Evolutionary conservation across 805 yeast species (phyloP).

Genomic region (Ogataea nonfermentans): DNA sequence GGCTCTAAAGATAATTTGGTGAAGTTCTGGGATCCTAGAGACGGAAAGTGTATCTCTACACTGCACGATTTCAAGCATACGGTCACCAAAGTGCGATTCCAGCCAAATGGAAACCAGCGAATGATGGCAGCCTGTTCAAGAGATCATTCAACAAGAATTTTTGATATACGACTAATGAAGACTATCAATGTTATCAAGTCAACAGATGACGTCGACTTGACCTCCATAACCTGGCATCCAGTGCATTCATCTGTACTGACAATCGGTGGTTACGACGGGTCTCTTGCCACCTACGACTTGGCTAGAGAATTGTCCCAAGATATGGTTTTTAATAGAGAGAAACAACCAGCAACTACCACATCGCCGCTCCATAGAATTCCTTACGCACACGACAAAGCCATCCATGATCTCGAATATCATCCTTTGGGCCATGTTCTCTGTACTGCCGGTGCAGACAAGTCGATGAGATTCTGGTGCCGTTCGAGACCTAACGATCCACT

Average conservation of each 20-base stretch:
- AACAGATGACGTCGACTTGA: constrained; percentile 71
- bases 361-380: constrained; percentile 61
- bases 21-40: constrained; percentile 95
- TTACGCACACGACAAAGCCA: constrained; percentile 90
- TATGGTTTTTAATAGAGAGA: constrained; percentile 15
- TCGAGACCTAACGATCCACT: constrained; percentile 86
- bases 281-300: constrained; percentile 73
- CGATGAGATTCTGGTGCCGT: constrained; percentile 92
- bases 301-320: constrained; percentile 47
- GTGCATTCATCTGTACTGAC: constrained; percentile 74
- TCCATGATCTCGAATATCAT: constrained; percentile 87
- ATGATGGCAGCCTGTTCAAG: constrained; percentile 83
- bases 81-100: constrained; percentile 81
- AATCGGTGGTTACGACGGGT: constrained; percentile 88
- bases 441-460: constrained; percentile 91
- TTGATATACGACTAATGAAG: constrained; percentile 84
- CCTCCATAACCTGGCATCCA: constrained; percentile 92
- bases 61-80: constrained; percentile 93
- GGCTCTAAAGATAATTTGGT: constrained; percentile 95
- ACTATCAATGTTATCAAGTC: constrained; percentile 73
- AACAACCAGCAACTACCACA: constrained; percentile 27
- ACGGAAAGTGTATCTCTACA: constrained; percentile 70
- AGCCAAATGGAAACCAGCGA: constrained; percentile 63
- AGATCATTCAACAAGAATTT: constrained; percentile 83
- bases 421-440: constrained; percentile 91